Percentiles rank a stretch among this genome's conserved stretches.
Conservation (phyloP, 2,329 filamentous ascomycete species). For the Boeremia exigua region DNA sequence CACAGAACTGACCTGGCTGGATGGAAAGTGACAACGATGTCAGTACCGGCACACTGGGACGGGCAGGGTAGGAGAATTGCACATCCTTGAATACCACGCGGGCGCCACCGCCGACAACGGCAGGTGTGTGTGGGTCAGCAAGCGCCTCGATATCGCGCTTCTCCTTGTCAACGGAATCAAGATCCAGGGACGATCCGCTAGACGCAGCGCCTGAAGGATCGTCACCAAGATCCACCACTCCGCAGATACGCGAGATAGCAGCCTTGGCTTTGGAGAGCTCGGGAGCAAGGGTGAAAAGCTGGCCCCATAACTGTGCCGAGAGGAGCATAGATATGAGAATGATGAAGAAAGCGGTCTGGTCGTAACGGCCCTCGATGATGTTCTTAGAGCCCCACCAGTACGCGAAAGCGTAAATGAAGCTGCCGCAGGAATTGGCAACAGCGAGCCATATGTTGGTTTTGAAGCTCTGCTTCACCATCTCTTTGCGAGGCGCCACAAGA, state of each 20-base stretch:
- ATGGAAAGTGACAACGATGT: slow-evolving; percentile 63
- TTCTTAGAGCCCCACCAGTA: slow-evolving; percentile 82
- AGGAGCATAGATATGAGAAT: slow-evolving; percentile 75
- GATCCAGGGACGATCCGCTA: slow-evolving; percentile 86
- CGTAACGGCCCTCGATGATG: slow-evolving; percentile 70
- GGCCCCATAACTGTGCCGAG: slow-evolving; percentile 74
- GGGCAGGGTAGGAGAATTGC: slow-evolving; percentile 69
- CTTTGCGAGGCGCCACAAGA: slow-evolving; percentile 55
- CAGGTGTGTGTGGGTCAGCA: slow-evolving; percentile 56
- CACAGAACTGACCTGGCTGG: slow-evolving; percentile 65
- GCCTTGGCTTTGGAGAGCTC: slow-evolving; percentile 72
- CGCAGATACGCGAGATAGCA: slow-evolving; percentile 79
- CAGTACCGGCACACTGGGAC: slow-evolving; percentile 65
- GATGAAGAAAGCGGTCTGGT: slow-evolving; percentile 74
- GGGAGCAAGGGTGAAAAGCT: slow-evolving; percentile 76
- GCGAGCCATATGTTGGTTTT: slow-evolving; percentile 67
- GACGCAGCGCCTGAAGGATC: slow-evolving; percentile 57
- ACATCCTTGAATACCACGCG: slow-evolving; percentile 65
- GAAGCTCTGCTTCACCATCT: slow-evolving; percentile 57
- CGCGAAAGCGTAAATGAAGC: slow-evolving; percentile 74
- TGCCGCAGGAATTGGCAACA: slow-evolving; percentile 65
- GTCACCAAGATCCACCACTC: slow-evolving; percentile 54
- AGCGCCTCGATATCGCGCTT: slow-evolving; percentile 43
- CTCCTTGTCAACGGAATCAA: slow-evolving; percentile 71
- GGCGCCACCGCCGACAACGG: slow-evolving; percentile 67